Conservation (phyloP, 768 basidiomycete species). For the Tylopilus plumbeoviolaceoides region DNA sequence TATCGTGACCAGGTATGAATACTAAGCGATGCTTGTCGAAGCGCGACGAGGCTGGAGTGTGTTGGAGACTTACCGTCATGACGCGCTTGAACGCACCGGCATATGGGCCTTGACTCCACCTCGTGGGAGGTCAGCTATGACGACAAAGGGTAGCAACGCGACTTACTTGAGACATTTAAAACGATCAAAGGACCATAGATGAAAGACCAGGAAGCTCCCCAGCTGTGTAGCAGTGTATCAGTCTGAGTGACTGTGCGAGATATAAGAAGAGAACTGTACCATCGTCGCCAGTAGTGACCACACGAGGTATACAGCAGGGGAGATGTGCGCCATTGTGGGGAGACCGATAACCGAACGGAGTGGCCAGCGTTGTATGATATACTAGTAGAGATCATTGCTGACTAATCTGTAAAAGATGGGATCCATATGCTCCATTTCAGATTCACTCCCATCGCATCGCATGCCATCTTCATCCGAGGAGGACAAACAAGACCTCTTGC, state of each 20-base stretch:
- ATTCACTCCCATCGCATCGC: neutral
- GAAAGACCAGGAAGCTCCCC: conserved; percentile 59
- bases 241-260: neutral
- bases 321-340: conserved; percentile 37
- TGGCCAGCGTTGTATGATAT: neutral
- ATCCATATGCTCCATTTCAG: neutral
- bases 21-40: conserved; percentile 38
- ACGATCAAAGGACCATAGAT: conserved; percentile 76
- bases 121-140: conserved; percentile 21
- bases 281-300: conserved; percentile 55
- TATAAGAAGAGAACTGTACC: conserved; percentile 31
- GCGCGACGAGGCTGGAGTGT: neutral
- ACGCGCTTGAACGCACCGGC: conserved; percentile 79
- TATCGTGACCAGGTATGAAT: conserved; percentile 66
- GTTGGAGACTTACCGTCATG: conserved; percentile 63
- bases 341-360: neutral
- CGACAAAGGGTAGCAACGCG: neutral
- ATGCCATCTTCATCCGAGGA: conserved; percentile 37
- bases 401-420: neutral
- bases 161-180: conserved; percentile 69
- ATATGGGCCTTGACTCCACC: conserved; percentile 65
- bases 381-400: neutral
- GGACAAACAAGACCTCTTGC: conserved; percentile 68
- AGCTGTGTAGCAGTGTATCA: conserved; percentile 27
- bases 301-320: conserved; percentile 56